These are phyloP conservation scores for Aotearoamyces nothofagi DNA, from an alignment of 2,329 filamentous ascomycete genomes.

Conservation along the genomic window DNA sequence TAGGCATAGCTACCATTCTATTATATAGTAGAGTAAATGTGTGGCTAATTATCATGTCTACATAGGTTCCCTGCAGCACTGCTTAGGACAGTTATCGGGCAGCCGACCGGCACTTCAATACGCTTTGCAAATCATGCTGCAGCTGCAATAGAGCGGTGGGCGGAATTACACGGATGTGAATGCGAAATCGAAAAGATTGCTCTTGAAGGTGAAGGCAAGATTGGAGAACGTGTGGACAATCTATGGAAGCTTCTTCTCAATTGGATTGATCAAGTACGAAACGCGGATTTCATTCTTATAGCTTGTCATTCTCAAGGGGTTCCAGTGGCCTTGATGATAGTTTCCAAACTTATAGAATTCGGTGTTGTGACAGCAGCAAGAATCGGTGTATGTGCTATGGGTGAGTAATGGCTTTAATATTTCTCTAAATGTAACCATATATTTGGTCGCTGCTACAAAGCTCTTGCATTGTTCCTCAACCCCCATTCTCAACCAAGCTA, in stretches of 20 bases:
- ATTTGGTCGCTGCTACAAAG: not conserved
- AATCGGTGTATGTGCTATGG: slow-evolving; percentile 75
- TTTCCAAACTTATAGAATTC: slow-evolving; percentile 84
- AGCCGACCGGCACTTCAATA: slow-evolving; percentile 89
- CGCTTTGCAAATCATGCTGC: slow-evolving; percentile 83
- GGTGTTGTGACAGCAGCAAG: slow-evolving; percentile 64
- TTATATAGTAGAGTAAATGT: no score
- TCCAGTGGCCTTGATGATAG: slow-evolving; percentile 79
- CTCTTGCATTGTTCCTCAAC: slow-evolving; percentile 1
- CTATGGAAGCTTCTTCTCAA: slow-evolving; percentile 91
- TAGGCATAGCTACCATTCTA: no score
- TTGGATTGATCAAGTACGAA: slow-evolving; percentile 81
- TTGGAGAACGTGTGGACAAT: slow-evolving; percentile 76
- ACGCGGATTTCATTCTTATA: slow-evolving; percentile 80
- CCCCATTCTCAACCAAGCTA: not conserved
- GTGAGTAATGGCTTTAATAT: slow-evolving; percentile 18
- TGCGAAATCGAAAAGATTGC: slow-evolving; percentile 86
- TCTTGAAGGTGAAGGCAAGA: slow-evolving; percentile 86
- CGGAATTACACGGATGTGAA: slow-evolving; percentile 58
- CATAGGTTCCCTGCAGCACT: slow-evolving; percentile 82
- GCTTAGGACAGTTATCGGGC: slow-evolving; percentile 80
- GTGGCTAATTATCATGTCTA: no score
- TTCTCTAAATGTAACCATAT: slow-evolving; percentile 2
- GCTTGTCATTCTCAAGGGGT: slow-evolving; percentile 94
- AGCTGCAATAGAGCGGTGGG: slow-evolving; percentile 71